Conservation (phyloP, 1,284 basidiomycete genomes). For the Amylostereum areolatum region DNA sequence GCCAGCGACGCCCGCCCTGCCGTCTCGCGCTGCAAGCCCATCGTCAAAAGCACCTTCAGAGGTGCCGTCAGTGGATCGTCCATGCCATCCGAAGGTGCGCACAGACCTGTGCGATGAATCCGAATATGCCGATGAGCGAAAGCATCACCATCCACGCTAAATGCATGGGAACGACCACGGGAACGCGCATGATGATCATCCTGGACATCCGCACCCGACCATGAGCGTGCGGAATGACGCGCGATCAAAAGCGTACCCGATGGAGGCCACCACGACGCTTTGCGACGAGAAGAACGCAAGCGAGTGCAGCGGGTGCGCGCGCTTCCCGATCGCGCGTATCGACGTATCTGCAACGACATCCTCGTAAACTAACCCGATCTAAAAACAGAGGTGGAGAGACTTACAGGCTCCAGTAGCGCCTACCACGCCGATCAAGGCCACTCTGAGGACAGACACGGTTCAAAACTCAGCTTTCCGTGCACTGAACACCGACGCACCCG, state of each 20-base stretch:
- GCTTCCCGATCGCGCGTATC: slow-evolving; percentile 67
- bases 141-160: slow-evolving; percentile 40
- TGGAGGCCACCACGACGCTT: slow-evolving; percentile 48
- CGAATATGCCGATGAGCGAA: slow-evolving; percentile 46
- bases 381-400: slow-evolving; percentile 13
- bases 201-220: slow-evolving; percentile 19
- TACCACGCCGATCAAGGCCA: slow-evolving; percentile 52
- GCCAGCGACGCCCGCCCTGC: slow-evolving; percentile 57
- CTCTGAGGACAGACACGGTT: slow-evolving; percentile 23
- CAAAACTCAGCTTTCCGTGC: neutral
- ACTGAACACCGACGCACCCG: slow-evolving; percentile 16
- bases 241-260: slow-evolving; percentile 29
- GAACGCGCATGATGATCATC: slow-evolving; percentile 35
- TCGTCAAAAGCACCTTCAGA: slow-evolving; percentile 44
- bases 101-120: slow-evolving; percentile 51
- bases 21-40: slow-evolving; percentile 62
- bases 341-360: slow-evolving; percentile 44
- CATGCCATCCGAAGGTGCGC: neutral
- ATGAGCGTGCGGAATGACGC: neutral
- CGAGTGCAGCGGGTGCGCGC: slow-evolving; percentile 71
- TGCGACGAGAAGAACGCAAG: slow-evolving; percentile 62
- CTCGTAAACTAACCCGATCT: too few relatives aligned
- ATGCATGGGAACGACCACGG: slow-evolving; percentile 41
- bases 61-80: neutral
- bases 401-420: slow-evolving; percentile 58